These are phyloP conservation scores for Naganishia sp. DNA, from an alignment of 1,284 basidiomycete species.

Conservation along the genomic window DNA sequence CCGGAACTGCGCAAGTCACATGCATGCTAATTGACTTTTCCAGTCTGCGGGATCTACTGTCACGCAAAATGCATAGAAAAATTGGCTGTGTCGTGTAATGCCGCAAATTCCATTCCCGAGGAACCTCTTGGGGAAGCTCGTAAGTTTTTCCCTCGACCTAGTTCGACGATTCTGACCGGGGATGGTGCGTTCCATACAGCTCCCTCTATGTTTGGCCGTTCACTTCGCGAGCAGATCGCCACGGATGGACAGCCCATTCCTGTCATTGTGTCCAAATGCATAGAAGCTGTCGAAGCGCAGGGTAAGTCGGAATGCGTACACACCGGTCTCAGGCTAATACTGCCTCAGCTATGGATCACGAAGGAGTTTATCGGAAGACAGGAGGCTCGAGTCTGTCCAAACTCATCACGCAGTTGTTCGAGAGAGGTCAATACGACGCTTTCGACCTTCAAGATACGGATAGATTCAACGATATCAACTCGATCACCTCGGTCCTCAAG, in stretches of 20 bases:
- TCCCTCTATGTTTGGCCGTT: slow-evolving; percentile 87
- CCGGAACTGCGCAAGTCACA: not conserved
- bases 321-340: slow-evolving; percentile 4
- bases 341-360: slow-evolving; percentile 52
- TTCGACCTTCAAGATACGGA: slow-evolving; percentile 88
- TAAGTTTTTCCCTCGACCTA: slow-evolving; percentile 24
- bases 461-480: slow-evolving; percentile 91
- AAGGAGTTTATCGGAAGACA: slow-evolving; percentile 91
- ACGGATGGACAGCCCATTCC: slow-evolving; percentile 76
- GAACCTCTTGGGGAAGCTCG: slow-evolving; percentile 35
- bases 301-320: slow-evolving; percentile 59
- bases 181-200: slow-evolving; percentile 53
- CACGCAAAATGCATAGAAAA: slow-evolving; percentile 56
- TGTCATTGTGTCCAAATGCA: slow-evolving; percentile 91
- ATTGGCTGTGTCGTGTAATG: slow-evolving; percentile 47
- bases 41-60: slow-evolving; percentile 56
- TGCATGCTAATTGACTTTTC: slow-evolving; percentile 6
- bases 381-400: slow-evolving; percentile 92
- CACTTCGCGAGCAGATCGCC: slow-evolving; percentile 77
- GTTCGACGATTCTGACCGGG: slow-evolving; percentile 19
- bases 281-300: slow-evolving; percentile 80
- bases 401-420: slow-evolving; percentile 90
- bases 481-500: slow-evolving; percentile 94
- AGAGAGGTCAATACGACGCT: slow-evolving; percentile 79
- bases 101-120: slow-evolving; percentile 25